Evolutionary conservation across 805 yeast genomes (phyloP).

Genomic region (Hanseniaspora occidentalis): DNA sequence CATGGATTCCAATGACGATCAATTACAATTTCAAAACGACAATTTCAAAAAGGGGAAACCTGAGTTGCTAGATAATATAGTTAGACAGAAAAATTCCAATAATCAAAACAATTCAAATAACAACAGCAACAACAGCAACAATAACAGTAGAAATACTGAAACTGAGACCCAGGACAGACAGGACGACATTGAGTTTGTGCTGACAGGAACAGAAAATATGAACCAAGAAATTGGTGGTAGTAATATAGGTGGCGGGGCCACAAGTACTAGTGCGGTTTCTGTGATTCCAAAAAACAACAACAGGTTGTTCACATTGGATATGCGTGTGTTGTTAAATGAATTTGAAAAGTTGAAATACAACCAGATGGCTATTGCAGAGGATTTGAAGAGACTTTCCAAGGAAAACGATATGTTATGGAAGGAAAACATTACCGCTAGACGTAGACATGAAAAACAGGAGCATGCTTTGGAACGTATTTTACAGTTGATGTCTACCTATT

Average conservation of each 20-base stretch:
- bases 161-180: not conserved
- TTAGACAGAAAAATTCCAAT: slow-evolving; percentile 45
- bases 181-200: not conserved
- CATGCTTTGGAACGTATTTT: slow-evolving; percentile 80
- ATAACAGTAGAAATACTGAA: not conserved
- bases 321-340: slow-evolving; percentile 43
- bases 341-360: slow-evolving; percentile 63
- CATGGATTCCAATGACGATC: slow-evolving; percentile 52
- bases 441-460: slow-evolving; percentile 73
- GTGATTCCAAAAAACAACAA: slow-evolving; percentile 7
- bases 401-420: slow-evolving; percentile 90
- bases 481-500: slow-evolving; percentile 62
- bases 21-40: slow-evolving; percentile 81
- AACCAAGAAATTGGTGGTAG: too few relatives aligned
- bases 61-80: slow-evolving; percentile 74
- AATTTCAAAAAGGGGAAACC: slow-evolving; percentile 66
- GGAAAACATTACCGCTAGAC: slow-evolving; percentile 73
- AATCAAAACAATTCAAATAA: not conserved
- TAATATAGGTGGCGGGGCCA: slow-evolving; percentile 4
- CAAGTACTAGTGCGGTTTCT: slow-evolving; percentile 14
- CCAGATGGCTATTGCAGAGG: slow-evolving; percentile 74
- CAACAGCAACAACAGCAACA: slow-evolving; percentile 1
- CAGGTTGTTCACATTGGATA: slow-evolving; percentile 2
- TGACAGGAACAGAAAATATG: slow-evolving; percentile 1
- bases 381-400: slow-evolving; percentile 64